Conservation (phyloP, 495 filamentous ascomycete genomes). For the Chaetomium cochliodes region DNA sequence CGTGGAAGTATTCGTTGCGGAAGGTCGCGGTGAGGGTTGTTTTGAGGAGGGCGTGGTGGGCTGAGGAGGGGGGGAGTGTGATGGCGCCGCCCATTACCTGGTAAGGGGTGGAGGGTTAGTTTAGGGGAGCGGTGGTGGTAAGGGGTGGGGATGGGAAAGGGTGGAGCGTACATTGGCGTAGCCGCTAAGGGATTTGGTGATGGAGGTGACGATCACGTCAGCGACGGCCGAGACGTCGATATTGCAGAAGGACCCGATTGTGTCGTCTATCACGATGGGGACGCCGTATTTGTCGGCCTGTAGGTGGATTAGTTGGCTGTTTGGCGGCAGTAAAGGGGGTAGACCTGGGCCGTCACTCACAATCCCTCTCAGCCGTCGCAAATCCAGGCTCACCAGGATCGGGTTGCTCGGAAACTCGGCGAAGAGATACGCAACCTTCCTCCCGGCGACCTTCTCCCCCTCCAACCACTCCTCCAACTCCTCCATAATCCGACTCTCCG, state of each 20-base stretch:
- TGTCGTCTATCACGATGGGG: slow-evolving; percentile 51
- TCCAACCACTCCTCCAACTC: slow-evolving; percentile 41
- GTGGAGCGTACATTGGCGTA: slow-evolving; percentile 48
- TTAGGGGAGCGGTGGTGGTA: slow-evolving; percentile 20
- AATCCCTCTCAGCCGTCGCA: slow-evolving; percentile 40
- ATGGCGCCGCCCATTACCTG: slow-evolving; percentile 49
- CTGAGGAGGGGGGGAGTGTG: slow-evolving; percentile 42
- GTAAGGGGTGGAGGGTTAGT: neutral
- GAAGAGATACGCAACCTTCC: slow-evolving; percentile 38
- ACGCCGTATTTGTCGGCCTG: slow-evolving; percentile 48
- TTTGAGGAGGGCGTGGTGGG: slow-evolving; percentile 34
- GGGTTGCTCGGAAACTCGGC: slow-evolving; percentile 52
- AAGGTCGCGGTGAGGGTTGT: slow-evolving; percentile 31
- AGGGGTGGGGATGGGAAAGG: slow-evolving; percentile 18
- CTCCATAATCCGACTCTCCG: slow-evolving; percentile 38
- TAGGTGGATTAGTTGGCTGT: neutral
- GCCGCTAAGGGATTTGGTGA: slow-evolving; percentile 54
- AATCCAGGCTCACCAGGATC: slow-evolving; percentile 42
- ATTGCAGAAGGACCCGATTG: slow-evolving; percentile 51
- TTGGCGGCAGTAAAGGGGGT: neutral
- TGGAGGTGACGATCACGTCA: slow-evolving; percentile 48
- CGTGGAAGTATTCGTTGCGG: slow-evolving; percentile 42
- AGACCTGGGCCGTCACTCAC: slow-evolving; percentile 20
- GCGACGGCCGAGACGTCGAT: slow-evolving; percentile 43
- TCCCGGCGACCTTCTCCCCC: slow-evolving; percentile 31